Conservation (phyloP, 768 basidiomycete genomes). For the Porpolomopsis calyptriformis region DNA sequence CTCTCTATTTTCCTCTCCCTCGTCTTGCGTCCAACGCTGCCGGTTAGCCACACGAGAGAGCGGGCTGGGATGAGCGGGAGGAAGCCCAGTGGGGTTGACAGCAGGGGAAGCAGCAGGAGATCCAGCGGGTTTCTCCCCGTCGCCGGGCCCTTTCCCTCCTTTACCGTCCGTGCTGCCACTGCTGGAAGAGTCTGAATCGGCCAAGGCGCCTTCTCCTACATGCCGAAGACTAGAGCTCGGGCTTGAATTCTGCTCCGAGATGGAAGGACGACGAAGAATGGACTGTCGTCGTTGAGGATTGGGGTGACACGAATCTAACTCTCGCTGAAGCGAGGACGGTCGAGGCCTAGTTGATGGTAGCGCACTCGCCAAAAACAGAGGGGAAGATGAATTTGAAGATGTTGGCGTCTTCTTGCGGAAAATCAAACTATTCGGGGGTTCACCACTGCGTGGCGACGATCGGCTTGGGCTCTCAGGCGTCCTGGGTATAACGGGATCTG, state of each 20-base stretch:
- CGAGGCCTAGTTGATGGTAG: slow-evolving; percentile 40
- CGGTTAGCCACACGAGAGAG: slow-evolving; percentile 48
- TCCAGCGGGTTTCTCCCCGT: slow-evolving; percentile 25
- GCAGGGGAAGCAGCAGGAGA: slow-evolving; percentile 23
- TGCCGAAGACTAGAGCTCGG: slow-evolving; percentile 40
- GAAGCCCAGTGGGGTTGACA: slow-evolving; percentile 18
- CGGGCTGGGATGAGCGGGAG: slow-evolving; percentile 48
- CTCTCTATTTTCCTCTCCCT: slow-evolving; percentile 26
- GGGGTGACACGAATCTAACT: slow-evolving; percentile 25
- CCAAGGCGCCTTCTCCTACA: slow-evolving; percentile 69
- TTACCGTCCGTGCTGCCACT: slow-evolving; percentile 27
- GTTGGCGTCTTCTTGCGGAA: slow-evolving; percentile 44
- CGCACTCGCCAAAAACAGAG: slow-evolving; percentile 30
- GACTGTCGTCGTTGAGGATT: slow-evolving; percentile 26
- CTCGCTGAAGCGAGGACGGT: slow-evolving; percentile 30
- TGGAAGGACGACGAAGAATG: slow-evolving; percentile 35
- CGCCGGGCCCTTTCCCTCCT: slow-evolving; percentile 23
- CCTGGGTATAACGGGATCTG: slow-evolving; percentile 1
- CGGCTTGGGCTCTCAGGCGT: slow-evolving; percentile 2
- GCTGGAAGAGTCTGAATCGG: slow-evolving; percentile 60
- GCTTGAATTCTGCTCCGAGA: slow-evolving; percentile 27
- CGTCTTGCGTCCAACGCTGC: slow-evolving; percentile 46
- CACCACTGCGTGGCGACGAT: slow-evolving; percentile 1
- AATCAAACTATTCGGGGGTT: slow-evolving; percentile 16
- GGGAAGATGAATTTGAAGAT: slow-evolving; percentile 51